Base-by-base conservation (phyloP, 164 flowering plant species). In the Nymphaea colorata region DNA sequence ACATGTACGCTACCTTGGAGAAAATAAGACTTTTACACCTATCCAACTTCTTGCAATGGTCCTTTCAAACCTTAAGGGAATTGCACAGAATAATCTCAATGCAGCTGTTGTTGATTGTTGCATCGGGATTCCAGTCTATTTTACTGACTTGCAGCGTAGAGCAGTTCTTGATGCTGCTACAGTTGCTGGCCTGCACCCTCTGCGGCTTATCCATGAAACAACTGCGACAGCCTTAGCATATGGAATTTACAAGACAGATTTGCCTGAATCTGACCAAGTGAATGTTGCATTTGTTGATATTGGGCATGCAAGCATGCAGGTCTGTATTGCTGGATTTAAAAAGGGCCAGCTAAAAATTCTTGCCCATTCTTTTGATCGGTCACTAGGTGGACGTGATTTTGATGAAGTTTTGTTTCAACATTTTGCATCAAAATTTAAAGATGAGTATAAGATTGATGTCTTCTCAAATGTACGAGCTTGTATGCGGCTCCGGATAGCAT, bases 41-140 rank as follows among this genome's bases (percentile, higher is more conserved):
- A 90, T 92, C 7, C 98, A 93, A 61, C 68, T 93, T 7, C 59
- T 93, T 69, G 98, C 84, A 15, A 93, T 93, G 98, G 69, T 93
- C 17, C 76, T 93, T 7, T 85, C 97, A 1, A 69, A 91, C 77
- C 77, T 93, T 72, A 93, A 93, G 74, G 68, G 72, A 61, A 93
- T 93, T n/a, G 97, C 98, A 5, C 91, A 87, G 79, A 89, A 86
- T 76, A 93, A 93, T 73, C 70, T 93, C 70, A 93, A 90, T 75
- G 84, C 96, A 17, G 98, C 93, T 6, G 98, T 90, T 11, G 90
- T 81, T 14, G 98, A 93, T 69, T 93, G 98, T 76, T 90, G 95
- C 72, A 92, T 89, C 76, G 98, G 96, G 4, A 87, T 92, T 42
- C 98, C 98, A 2, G 86, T 90, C 44, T 92, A 92, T 72, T 90